A percentile compares a stretch with the other conserved stretches of the same genome.
Evolutionary conservation across 257 asterid genomes (phyloP).

Genomic region (Nicotiana tabacum): DNA sequence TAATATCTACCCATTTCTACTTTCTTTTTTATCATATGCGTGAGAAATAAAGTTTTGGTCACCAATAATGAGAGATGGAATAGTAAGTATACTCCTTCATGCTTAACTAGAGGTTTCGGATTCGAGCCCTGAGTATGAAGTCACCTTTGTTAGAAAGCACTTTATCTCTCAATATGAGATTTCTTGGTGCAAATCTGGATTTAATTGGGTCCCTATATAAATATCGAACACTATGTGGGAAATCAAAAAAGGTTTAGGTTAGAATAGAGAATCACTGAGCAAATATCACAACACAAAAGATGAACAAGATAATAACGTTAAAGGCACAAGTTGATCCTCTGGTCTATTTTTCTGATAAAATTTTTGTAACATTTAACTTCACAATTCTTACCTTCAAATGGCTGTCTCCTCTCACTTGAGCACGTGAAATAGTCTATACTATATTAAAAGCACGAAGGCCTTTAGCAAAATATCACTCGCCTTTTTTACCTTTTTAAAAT

Average conservation of each 20-base stretch:
- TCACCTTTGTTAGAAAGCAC: no score
- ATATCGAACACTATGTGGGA: rapidly evolving
- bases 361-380: neutral
- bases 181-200: rapidly evolving
- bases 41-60: neutral
- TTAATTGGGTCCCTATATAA: no score
- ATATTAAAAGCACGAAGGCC: no score
- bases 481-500: no score
- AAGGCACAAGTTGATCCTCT: neutral
- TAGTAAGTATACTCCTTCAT: no score
- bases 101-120: no score
- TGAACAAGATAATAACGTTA: neutral
- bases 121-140: no score
- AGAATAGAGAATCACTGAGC: neutral
- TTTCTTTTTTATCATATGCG: neutral
- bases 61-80: no score
- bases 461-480: no score
- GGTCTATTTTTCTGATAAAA: neutral
- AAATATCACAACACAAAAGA: neutral
- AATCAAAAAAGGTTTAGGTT: no score
- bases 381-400: neutral
- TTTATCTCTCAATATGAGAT: no score
- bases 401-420: neutral
- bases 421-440: neutral
- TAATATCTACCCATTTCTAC: neutral